Evolutionary conservation across 306 rosid species (phyloP).

Genomic region (Quercus gilva): DNA sequence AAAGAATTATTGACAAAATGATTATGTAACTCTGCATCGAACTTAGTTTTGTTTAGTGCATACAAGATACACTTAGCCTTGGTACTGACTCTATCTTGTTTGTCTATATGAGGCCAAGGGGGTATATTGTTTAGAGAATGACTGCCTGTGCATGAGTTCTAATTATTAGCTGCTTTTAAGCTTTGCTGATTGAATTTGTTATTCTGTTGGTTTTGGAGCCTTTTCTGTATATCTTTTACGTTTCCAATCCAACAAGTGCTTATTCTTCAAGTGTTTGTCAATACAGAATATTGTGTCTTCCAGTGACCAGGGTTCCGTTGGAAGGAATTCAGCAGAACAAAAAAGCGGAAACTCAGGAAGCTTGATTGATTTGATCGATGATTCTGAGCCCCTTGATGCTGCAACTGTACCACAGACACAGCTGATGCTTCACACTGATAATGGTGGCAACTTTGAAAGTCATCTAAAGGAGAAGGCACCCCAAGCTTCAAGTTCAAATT

Average conservation of each 20-base stretch:
- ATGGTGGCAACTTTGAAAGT: conserved; percentile 35
- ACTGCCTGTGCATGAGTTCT: neutral
- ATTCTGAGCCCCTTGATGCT: conserved; percentile 30
- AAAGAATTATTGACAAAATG: neutral
- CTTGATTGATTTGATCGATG: conserved; percentile 36
- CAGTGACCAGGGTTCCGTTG: conserved; percentile 22
- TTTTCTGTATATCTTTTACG: neutral
- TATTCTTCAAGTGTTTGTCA: conserved; percentile 12
- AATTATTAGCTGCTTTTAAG: neutral
- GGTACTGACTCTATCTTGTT: neutral
- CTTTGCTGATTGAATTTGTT: neutral
- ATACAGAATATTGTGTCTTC: conserved; percentile 30
- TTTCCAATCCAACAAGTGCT: neutral
- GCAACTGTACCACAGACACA: conserved; percentile 32
- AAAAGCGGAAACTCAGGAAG: conserved; percentile 22
- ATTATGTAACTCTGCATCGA: neutral
- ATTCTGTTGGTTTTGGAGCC: neutral
- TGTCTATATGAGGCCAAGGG: neutral
- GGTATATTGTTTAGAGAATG: neutral
- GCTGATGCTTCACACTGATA: conserved; percentile 24
- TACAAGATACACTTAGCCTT: neutral
- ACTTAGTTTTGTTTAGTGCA: neutral
- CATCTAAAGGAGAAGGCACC: conserved; percentile 25
- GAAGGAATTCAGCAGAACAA: conserved; percentile 28
- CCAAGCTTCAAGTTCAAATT: conserved; percentile 34